phyloP scores from a whole-genome alignment of 2,329 filamentous ascomycete species.

The Diaporthe sp. region DNA sequence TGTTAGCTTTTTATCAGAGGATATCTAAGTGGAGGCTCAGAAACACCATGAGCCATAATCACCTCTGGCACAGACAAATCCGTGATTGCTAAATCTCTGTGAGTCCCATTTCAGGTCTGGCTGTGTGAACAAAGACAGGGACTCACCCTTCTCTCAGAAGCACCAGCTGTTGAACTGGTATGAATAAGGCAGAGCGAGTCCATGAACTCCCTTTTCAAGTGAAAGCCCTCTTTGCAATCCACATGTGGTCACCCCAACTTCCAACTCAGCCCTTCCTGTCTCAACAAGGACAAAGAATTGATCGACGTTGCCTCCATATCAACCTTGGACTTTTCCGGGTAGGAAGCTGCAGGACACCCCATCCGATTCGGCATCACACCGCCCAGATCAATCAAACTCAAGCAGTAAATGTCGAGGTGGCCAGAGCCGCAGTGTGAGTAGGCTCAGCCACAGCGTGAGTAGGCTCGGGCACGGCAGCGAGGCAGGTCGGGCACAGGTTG shows the following conservation, averaged over 20 bases:
- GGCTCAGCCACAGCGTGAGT: neutral
- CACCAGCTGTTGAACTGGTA: neutral
- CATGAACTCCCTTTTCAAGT: neutral
- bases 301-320: rapidly evolving
- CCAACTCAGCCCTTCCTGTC: neutral
- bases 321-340: neutral
- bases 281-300: neutral
- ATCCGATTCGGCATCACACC: neutral
- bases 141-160: rapidly evolving
- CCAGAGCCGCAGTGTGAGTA: neutral
- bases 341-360: neutral
- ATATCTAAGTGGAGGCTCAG: neutral
- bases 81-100: neutral
- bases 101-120: neutral
- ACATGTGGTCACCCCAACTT: no score
- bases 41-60: neutral
- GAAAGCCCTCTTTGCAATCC: neutral
- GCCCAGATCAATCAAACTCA: no score
- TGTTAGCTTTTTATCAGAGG: neutral
- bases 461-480: no score
- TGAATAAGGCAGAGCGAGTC: neutral
- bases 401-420: neutral
- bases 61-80: neutral
- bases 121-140: neutral
- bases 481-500: constrained; percentile 24